Evolutionary conservation across 495 filamentous ascomycete genomes (phyloP).

Genomic region (Rhypophila decipiens): DNA sequence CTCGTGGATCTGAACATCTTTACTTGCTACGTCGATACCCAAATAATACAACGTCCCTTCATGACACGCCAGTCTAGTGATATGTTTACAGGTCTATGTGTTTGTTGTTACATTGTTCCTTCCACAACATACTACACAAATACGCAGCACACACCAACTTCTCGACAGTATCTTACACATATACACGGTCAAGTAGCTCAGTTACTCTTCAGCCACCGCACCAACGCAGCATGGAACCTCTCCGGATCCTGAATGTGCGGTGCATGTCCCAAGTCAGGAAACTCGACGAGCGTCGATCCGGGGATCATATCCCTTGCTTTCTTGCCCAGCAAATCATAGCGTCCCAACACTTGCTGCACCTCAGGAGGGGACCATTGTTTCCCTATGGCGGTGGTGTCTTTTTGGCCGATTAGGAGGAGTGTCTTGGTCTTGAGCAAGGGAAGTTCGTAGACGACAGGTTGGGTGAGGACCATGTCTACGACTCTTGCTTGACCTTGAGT

Average conservation of each 20-base stretch:
- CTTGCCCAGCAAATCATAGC: constrained; percentile 36
- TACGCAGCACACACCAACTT: not conserved
- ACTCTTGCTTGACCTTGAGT: constrained; percentile 29
- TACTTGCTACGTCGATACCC: too few species aligned
- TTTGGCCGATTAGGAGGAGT: constrained; percentile 33
- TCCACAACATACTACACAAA: too few species aligned
- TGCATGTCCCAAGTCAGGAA: constrained; percentile 35
- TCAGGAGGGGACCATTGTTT: constrained; percentile 39
- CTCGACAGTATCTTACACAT: too few species aligned
- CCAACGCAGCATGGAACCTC: constrained; percentile 26
- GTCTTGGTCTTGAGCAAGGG: constrained; percentile 24
- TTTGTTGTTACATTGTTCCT: too few species aligned
- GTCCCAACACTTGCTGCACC: constrained; percentile 31
- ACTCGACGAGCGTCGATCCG: constrained; percentile 32
- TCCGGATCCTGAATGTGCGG: constrained; percentile 39
- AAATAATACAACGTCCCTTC: too few species aligned
- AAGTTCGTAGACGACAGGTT: constrained; percentile 40
- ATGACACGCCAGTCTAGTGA: too few species aligned
- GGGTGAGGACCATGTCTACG: constrained; percentile 39
- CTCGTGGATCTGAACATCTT: too few species aligned
- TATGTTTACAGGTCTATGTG: too few species aligned
- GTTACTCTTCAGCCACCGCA: constrained; percentile 25
- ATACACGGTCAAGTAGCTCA: not conserved
- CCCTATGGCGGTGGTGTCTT: constrained; percentile 40
- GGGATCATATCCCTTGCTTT: constrained; percentile 32